Percentiles rank a stretch among this genome's conserved stretches.
Conservation (phyloP, 768 basidiomycete genomes). For the Flagelloscypha sp. region DNA sequence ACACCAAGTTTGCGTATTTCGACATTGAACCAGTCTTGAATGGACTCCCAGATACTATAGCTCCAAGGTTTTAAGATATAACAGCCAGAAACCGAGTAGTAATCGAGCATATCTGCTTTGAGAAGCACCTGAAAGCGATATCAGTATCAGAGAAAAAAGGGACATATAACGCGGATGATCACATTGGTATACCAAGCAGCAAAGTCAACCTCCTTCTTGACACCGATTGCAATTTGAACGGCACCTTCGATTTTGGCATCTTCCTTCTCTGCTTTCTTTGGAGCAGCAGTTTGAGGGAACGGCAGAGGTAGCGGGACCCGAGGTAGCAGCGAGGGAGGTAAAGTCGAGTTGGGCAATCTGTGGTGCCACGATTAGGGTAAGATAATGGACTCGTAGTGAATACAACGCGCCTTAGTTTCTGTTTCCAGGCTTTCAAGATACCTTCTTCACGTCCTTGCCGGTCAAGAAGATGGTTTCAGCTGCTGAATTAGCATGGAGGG, state of each 20-base stretch:
- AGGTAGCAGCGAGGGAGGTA: constrained; percentile 42
- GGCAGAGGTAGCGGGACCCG: constrained; percentile 25
- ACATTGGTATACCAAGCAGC: constrained; percentile 91
- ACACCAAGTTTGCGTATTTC: constrained; percentile 92
- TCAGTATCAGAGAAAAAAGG: constrained; percentile 4
- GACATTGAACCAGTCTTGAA: constrained; percentile 93
- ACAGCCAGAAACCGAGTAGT: constrained; percentile 97
- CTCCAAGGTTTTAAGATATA: constrained; percentile 99
- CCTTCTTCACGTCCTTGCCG: constrained; percentile 61
- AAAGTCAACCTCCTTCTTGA: constrained; percentile 95
- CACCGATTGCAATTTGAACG: constrained; percentile 87
- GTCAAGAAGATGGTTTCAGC: constrained; percentile 69
- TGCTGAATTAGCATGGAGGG: constrained; percentile 69
- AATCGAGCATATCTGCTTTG: constrained; percentile 98
- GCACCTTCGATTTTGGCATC: constrained; percentile 81
- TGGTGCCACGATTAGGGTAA: no score
- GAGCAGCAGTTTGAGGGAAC: constrained; percentile 27
- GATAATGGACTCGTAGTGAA: no score
- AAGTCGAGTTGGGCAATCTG: constrained; percentile 84
- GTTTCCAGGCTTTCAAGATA: constrained; percentile 71
- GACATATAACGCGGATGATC: constrained; percentile 15
- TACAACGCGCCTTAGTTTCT: constrained; percentile 39
- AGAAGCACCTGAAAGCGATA: constrained; percentile 65
- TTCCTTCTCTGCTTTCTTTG: constrained; percentile 45
- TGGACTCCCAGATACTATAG: constrained; percentile 93